These are phyloP conservation scores for Penicillium sp. DNA, from an alignment of 2,329 filamentous ascomycete genomes.

Conservation along the genomic window DNA sequence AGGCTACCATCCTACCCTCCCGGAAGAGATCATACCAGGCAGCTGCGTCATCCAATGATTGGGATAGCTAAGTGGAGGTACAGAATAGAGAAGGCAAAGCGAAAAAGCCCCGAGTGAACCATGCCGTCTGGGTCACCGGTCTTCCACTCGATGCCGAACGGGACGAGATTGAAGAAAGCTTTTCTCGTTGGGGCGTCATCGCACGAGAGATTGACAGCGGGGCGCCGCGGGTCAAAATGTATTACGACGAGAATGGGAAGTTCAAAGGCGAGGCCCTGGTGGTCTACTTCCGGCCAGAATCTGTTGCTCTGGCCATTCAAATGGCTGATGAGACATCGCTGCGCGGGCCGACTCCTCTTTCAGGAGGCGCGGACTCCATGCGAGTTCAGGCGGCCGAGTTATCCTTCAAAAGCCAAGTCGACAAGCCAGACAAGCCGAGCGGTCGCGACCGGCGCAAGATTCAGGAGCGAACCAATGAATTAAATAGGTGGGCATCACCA, in stretches of 20 bases:
- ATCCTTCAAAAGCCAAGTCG: constrained; percentile 83
- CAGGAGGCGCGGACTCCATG: constrained; percentile 57
- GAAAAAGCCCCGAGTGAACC: constrained; percentile 60
- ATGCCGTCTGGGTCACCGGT: constrained; percentile 85
- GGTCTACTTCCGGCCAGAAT: constrained; percentile 91
- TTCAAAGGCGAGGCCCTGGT: constrained; percentile 93
- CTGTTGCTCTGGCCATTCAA: constrained; percentile 62
- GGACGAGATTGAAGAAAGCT: constrained; percentile 75
- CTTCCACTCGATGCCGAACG: constrained; percentile 73
- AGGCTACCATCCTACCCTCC: constrained; percentile 8
- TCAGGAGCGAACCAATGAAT: constrained; percentile 82
- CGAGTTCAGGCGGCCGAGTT: constrained; percentile 77
- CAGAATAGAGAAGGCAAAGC: constrained; percentile 31
- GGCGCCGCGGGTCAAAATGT: constrained; percentile 85
- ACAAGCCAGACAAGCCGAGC: constrained; percentile 49
- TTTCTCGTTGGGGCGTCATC: constrained; percentile 85
- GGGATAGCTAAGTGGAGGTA: too few relatives aligned
- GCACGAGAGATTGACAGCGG: constrained; percentile 90
- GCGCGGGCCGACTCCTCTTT: constrained; percentile 50
- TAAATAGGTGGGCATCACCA: constrained; percentile 50
- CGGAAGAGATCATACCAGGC: neutral
- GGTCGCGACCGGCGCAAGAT: constrained; percentile 78
- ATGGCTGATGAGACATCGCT: constrained; percentile 60
- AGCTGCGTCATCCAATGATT: too few relatives aligned
- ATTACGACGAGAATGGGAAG: constrained; percentile 69